phyloP scores from a whole-genome alignment of 2,329 filamentous ascomycete genomes.

The Penicillium sp. region DNA sequence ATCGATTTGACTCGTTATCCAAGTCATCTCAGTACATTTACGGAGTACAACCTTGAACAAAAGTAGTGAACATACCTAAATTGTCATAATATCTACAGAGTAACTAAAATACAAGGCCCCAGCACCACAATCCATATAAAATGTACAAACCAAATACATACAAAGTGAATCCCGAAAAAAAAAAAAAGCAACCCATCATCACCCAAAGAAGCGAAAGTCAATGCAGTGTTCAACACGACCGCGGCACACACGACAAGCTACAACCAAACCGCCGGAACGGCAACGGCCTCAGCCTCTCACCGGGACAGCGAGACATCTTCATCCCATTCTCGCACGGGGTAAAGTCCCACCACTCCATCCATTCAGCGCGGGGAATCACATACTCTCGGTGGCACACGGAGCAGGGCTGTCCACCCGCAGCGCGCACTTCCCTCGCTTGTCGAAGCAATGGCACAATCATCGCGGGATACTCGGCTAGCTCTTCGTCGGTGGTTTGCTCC shows the following conservation, averaged over 20 bases:
- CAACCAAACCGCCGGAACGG: slow-evolving; percentile 44
- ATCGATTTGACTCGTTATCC: background rate
- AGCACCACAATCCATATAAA: slow-evolving; percentile 11
- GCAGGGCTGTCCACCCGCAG: slow-evolving; percentile 41
- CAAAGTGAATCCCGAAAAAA: slow-evolving; percentile 2
- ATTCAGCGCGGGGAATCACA: slow-evolving; percentile 44
- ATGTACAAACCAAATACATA: slow-evolving; percentile 15
- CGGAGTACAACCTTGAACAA: background rate
- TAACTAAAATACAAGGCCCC: background rate
- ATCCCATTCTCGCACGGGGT: slow-evolving; percentile 41
- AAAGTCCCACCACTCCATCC: slow-evolving; percentile 49
- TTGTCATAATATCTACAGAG: background rate
- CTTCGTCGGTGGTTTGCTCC: slow-evolving; percentile 38
- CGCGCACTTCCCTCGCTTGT: slow-evolving; percentile 37
- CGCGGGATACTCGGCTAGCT: slow-evolving; percentile 36
- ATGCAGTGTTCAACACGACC: background rate
- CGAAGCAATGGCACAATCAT: slow-evolving; percentile 38
- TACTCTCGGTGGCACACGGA: slow-evolving; percentile 43
- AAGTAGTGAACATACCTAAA: background rate
- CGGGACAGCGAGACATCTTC: slow-evolving; percentile 32
- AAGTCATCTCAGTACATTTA: background rate
- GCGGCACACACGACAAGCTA: slow-evolving; percentile 42
- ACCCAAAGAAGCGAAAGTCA: background rate
- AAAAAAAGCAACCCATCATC: background rate
- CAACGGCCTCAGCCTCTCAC: slow-evolving; percentile 38